Evolutionary conservation across 2,329 filamentous ascomycete genomes (phyloP).

Genomic region (Fusarium sp.): DNA sequence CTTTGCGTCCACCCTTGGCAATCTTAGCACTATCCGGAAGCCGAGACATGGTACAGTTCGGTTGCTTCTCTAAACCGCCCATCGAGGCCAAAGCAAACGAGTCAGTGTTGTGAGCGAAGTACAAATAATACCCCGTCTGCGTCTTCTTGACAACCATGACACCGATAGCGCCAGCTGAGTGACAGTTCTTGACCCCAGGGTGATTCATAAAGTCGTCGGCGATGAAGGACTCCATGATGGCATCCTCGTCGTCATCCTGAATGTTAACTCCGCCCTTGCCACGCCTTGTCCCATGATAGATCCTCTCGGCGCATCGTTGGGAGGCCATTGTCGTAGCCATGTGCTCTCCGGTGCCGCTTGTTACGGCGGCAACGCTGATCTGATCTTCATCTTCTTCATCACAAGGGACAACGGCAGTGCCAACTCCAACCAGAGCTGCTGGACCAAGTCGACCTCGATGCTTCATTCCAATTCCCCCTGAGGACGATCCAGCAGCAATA

Average conservation of each 20-base stretch:
- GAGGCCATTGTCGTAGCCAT: slow-evolving; percentile 97
- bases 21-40: slow-evolving; percentile 66
- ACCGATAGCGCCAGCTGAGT: slow-evolving; percentile 89
- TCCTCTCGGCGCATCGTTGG: slow-evolving; percentile 83
- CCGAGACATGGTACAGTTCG: slow-evolving; percentile 90
- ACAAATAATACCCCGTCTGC: slow-evolving; percentile 80
- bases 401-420: slow-evolving; percentile 87
- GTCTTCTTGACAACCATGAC: slow-evolving; percentile 91
- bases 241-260: slow-evolving; percentile 80
- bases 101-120: slow-evolving; percentile 97
- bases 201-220: slow-evolving; percentile 93
- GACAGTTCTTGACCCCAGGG: slow-evolving; percentile 83
- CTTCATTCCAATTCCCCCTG: slow-evolving; percentile 98
- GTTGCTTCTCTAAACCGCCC: slow-evolving; percentile 79
- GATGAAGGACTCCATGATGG: slow-evolving; percentile 80
- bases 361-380: slow-evolving; percentile 83
- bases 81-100: slow-evolving; percentile 89
- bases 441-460: slow-evolving; percentile 91
- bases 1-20: slow-evolving; percentile 66
- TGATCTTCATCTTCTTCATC: slow-evolving; percentile 76
- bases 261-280: slow-evolving; percentile 71
- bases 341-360: slow-evolving; percentile 95
- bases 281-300: slow-evolving; percentile 78
- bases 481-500: slow-evolving; percentile 95
- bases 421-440: slow-evolving; percentile 91